Percentiles rank a stretch among this genome's conserved stretches.
These are phyloP conservation scores for Globisporangium cylindrosporum DNA, from an alignment of 352 stramenopile genomes.

Conservation along the genomic window DNA sequence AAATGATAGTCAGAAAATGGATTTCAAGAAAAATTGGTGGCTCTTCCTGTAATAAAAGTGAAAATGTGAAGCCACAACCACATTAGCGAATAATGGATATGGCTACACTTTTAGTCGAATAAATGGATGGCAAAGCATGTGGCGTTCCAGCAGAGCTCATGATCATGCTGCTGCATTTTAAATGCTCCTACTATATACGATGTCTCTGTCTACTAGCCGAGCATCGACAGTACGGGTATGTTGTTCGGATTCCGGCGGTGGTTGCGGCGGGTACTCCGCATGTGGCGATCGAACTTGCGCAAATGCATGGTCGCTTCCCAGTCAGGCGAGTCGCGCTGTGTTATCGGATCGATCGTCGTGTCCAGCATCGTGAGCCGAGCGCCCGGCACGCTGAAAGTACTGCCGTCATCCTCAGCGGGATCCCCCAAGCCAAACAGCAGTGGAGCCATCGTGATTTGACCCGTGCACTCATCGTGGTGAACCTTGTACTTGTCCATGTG, in stretches of 20 bases:
- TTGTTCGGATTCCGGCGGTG: slow-evolving; percentile 42
- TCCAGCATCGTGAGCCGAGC: slow-evolving; percentile 8
- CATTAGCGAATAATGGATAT: neutral
- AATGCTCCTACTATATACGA: neutral
- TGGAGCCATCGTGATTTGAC: neutral
- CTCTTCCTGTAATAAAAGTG: neutral
- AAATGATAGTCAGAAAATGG: neutral
- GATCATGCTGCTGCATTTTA: neutral
- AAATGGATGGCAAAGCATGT: neutral
- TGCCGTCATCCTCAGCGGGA: neutral
- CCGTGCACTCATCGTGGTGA: slow-evolving; percentile 14
- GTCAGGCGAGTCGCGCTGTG: slow-evolving; percentile 23
- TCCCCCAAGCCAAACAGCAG: slow-evolving; percentile 5
- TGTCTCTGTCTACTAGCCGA: neutral
- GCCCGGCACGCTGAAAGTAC: neutral
- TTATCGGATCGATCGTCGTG: neutral
- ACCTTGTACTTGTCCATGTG: slow-evolving; percentile 53
- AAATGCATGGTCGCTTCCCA: slow-evolving; percentile 42
- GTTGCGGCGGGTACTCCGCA: slow-evolving; percentile 58
- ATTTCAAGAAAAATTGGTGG: neutral
- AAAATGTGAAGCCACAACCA: neutral
- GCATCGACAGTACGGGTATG: slow-evolving; percentile 30
- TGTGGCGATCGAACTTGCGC: slow-evolving; percentile 72
- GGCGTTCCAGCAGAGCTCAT: neutral
- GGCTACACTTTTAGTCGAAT: neutral